phyloP scores from a whole-genome alignment of 768 basidiomycete genomes.

The Crucibulum laeve region DNA sequence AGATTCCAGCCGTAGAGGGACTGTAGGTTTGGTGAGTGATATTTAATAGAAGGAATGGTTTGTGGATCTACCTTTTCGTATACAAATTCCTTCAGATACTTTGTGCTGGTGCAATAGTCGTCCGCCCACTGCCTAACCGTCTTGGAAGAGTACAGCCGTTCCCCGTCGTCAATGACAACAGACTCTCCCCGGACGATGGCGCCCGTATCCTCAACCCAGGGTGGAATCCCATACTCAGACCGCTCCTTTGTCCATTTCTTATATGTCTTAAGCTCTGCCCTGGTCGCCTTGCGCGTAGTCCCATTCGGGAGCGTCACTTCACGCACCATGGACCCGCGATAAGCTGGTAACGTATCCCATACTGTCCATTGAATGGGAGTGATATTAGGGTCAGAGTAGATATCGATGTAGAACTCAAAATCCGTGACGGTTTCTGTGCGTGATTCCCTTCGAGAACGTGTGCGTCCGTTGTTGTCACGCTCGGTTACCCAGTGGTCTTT shows the following conservation, averaged over 20 bases:
- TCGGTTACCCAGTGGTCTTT: slow-evolving; percentile 41
- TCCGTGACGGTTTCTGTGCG: slow-evolving; percentile 60
- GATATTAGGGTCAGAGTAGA: slow-evolving; percentile 28
- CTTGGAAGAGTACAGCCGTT: slow-evolving; percentile 48
- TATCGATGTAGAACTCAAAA: slow-evolving; percentile 65
- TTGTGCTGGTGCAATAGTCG: slow-evolving; percentile 69
- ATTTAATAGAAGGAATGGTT: neutral
- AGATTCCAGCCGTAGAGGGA: slow-evolving; percentile 47
- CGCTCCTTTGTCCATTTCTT: slow-evolving; percentile 43
- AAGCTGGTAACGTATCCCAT: slow-evolving; percentile 58
- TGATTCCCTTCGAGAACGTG: slow-evolving; percentile 35
- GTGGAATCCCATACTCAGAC: slow-evolving; percentile 41
- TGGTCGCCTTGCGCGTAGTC: slow-evolving; percentile 31
- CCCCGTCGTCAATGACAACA: slow-evolving; percentile 11
- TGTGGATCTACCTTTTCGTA: slow-evolving; percentile 53
- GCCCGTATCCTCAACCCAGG: slow-evolving; percentile 30
- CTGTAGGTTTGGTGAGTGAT: slow-evolving; percentile 12
- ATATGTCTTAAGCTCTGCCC: slow-evolving; percentile 36
- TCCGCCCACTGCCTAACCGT: slow-evolving; percentile 78
- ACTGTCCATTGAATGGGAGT: slow-evolving; percentile 52
- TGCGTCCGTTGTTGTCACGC: slow-evolving; percentile 27
- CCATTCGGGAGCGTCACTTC: slow-evolving; percentile 28
- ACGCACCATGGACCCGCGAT: slow-evolving; percentile 57
- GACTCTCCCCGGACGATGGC: slow-evolving; percentile 5
- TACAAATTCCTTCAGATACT: slow-evolving; percentile 73